Conservation (phyloP, 176 grass and related monocot species). For the Phyllostachys edulis region DNA sequence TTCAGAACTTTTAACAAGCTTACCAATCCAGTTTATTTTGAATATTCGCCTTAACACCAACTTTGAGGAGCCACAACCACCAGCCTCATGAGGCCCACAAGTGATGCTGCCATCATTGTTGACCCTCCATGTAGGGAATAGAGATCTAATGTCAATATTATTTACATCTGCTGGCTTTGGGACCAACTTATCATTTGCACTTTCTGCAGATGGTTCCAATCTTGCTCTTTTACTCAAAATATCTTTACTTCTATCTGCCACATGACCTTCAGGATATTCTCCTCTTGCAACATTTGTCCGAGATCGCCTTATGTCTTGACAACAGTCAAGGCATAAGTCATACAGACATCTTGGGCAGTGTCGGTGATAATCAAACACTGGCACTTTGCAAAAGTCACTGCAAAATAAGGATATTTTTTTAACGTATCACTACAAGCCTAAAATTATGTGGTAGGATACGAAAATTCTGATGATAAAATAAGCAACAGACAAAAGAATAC, state of each 20-base stretch:
- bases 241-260: conserved; percentile 49
- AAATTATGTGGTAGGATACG: neutral
- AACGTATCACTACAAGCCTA: conserved; percentile 5
- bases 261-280: conserved; percentile 29
- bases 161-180: conserved; percentile 33
- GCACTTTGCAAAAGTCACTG: conserved; percentile 94
- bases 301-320: conserved; percentile 68
- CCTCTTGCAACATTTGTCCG: conserved; percentile 35
- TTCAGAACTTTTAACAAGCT: conserved; percentile 82
- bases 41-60: conserved; percentile 89
- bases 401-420: conserved; percentile 28
- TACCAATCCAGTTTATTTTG: conserved; percentile 97
- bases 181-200: conserved; percentile 35
- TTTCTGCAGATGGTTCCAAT: conserved; percentile 38
- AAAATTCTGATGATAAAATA: conserved; percentile 21
- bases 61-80: conserved; percentile 84
- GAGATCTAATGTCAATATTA: conserved; percentile 57
- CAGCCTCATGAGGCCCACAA: conserved; percentile 63
- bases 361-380: conserved; percentile 90
- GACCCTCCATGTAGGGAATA: conserved; percentile 84
- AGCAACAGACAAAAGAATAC: conserved; percentile 15
- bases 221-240: conserved; percentile 35
- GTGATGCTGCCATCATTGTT: conserved; percentile 69
- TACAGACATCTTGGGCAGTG: conserved; percentile 81
- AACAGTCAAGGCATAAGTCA: conserved; percentile 90